Evolutionary conservation across 768 basidiomycete genomes (phyloP).

Genomic region (Basidioascus undulatus): DNA sequence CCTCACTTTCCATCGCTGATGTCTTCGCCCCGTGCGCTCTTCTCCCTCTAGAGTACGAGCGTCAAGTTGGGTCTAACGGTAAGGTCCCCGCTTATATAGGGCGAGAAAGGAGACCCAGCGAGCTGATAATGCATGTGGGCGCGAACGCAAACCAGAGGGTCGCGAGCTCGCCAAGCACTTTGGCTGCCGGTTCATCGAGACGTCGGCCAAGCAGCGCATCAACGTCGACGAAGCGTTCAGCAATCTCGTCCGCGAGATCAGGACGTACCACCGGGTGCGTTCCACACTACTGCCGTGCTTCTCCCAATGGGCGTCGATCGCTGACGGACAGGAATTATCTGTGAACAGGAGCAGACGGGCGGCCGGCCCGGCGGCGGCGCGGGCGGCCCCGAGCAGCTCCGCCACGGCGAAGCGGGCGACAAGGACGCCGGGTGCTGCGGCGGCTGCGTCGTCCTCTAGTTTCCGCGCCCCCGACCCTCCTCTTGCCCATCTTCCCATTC

Average conservation of each 20-base stretch:
- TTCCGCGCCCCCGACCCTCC: slow-evolving; percentile 13
- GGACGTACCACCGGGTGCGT: slow-evolving; percentile 22
- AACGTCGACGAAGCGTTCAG: slow-evolving; percentile 26
- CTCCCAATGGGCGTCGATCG: not conserved
- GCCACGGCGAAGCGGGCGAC: slow-evolving; percentile 8
- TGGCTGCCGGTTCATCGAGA: slow-evolving; percentile 22
- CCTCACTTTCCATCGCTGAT: not conserved
- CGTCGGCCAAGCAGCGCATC: slow-evolving; percentile 23
- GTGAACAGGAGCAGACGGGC: slow-evolving; percentile 10
- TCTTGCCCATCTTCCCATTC: slow-evolving; percentile 10
- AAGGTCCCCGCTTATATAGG: slow-evolving; percentile 12
- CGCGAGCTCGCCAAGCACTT: slow-evolving; percentile 64
- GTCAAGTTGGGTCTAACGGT: slow-evolving; percentile 31
- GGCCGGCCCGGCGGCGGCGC: slow-evolving; percentile 9
- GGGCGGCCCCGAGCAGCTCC: slow-evolving; percentile 4
- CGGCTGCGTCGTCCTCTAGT: slow-evolving; percentile 7
- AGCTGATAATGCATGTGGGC: slow-evolving; percentile 15
- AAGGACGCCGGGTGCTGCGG: slow-evolving; percentile 12
- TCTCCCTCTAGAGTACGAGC: slow-evolving; percentile 21
- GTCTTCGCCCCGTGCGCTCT: not conserved
- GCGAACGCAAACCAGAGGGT: slow-evolving; percentile 61
- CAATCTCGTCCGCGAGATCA: slow-evolving; percentile 21
- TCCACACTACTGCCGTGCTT: not conserved
- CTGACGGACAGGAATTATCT: not conserved
- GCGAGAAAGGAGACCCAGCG: slow-evolving; percentile 7